These are phyloP conservation scores for Solanum hybrid DNA, from an alignment of 305 asterid genomes.

Conservation along the genomic window DNA sequence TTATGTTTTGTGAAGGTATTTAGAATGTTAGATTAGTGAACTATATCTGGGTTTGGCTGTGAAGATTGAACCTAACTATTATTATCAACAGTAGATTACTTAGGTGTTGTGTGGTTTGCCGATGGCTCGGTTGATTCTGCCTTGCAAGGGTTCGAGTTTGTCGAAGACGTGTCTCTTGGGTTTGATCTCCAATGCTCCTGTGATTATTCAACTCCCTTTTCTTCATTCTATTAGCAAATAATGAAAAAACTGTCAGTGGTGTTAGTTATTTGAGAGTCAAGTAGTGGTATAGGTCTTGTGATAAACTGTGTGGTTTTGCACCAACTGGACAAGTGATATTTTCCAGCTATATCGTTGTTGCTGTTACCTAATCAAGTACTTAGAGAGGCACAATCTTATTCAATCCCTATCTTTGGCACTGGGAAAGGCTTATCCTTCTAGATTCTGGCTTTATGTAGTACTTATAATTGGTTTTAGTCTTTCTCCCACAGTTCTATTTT, in stretches of 20 bases:
- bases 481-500: not conserved
- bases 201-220: constrained; percentile 39
- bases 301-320: not conserved
- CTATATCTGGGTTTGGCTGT: not conserved
- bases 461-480: not conserved
- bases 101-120: constrained; percentile 28
- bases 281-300: not conserved
- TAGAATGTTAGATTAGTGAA: not conserved
- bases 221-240: not conserved
- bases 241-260: not conserved
- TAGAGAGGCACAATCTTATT: not conserved
- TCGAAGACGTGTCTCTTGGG: constrained; percentile 79
- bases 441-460: not conserved
- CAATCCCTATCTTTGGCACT: not conserved
- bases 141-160: constrained; percentile 62
- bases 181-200: constrained; percentile 62
- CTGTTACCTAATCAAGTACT: not conserved
- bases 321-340: not conserved
- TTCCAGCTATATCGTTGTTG: not conserved
- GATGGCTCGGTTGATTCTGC: constrained; percentile 83
- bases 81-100: constrained; percentile 15
- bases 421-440: not conserved
- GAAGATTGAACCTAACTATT: not conserved
- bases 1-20: constrained; percentile 1
- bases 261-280: not conserved